These are phyloP conservation scores for Fusarium irregulare DNA, from an alignment of 2,329 filamentous ascomycete genomes.

Conservation along the genomic window DNA sequence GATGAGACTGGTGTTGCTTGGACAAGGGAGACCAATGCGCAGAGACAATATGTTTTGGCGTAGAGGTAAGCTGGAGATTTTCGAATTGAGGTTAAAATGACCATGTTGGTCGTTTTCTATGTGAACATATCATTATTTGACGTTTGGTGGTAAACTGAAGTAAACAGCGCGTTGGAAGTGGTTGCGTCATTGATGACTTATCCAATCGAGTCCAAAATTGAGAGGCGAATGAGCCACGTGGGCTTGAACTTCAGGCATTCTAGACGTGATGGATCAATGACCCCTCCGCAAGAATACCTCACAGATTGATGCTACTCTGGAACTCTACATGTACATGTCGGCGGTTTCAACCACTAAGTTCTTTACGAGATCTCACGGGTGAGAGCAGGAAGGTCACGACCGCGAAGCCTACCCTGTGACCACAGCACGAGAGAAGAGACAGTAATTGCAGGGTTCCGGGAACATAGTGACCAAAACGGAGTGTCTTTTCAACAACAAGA, in stretches of 20 bases:
- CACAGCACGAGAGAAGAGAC: fast-evolving
- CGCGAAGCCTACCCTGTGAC: not conserved
- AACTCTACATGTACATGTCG: no score
- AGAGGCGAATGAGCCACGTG: conserved; percentile 10
- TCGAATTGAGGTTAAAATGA: conserved; percentile 36
- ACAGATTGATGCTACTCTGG: no score
- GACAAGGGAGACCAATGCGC: conserved; percentile 37
- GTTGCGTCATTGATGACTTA: conserved; percentile 25
- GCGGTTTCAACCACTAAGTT: no score
- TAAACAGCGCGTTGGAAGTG: not conserved
- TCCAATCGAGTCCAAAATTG: not conserved
- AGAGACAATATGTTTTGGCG: conserved; percentile 39
- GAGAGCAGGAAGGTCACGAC: no score
- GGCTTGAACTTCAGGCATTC: no score
- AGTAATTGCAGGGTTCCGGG: fast-evolving
- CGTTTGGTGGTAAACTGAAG: not conserved
- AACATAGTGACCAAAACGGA: fast-evolving
- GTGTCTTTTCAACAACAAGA: fast-evolving
- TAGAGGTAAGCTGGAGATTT: conserved; percentile 44
- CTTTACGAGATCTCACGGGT: no score
- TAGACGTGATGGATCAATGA: no score
- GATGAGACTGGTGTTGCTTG: conserved; percentile 40
- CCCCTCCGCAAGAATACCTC: no score
- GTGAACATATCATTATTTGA: not conserved
- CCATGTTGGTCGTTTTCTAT: conserved; percentile 21